Evolutionary conservation across 768 basidiomycete genomes (phyloP), one percentile per base, ranked within the genome.

Genomic region (Kwoniella dendrophila): DNA sequence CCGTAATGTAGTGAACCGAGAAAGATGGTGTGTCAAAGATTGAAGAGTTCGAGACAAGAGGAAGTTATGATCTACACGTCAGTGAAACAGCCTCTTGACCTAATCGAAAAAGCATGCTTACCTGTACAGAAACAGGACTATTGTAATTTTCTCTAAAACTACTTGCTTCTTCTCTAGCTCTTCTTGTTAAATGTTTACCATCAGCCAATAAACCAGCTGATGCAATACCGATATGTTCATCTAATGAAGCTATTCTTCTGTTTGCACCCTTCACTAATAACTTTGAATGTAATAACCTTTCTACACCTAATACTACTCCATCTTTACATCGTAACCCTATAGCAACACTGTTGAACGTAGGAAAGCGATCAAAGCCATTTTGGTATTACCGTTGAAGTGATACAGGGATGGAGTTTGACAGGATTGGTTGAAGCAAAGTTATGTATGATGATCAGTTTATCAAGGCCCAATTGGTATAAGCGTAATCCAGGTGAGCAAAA

Each of bases 241-340:
- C 96, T 68, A 98, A 81, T 10, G 89, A 90, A 71, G 92, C 90
- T 76, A 99, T 98, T 72, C 96, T 85, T 71, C 90, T 84, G 82
- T 99, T 98, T 53, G 88, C 87, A 53, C 87, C 91, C 32, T 93
- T 93, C 2, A 99, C 90, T 24, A 98, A 83, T 54, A 98, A 87
- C 80, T 98, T 97, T 34, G 92, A 94, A 79, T 94, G 92, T 10
- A 97, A 85, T 44, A 98, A 85, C 80, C 96, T 95, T 86, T 99
- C 96, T n/a, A 98, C 93, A 2, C 93, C 96, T 45, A 99, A 82
- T 26, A 99, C 86, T 62, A 99, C 81, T 22, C 96, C 96, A 77
- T 95, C 92, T 80, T 92, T 94, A 71, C 92, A 90, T 77, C 90
- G 86, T 44, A 99, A 83, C 33, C 94, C 96, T 69, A 99, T 94